Base-by-base conservation (phyloP, 768 basidiomycete genomes). In the Lactarius hengduanensis region DNA sequence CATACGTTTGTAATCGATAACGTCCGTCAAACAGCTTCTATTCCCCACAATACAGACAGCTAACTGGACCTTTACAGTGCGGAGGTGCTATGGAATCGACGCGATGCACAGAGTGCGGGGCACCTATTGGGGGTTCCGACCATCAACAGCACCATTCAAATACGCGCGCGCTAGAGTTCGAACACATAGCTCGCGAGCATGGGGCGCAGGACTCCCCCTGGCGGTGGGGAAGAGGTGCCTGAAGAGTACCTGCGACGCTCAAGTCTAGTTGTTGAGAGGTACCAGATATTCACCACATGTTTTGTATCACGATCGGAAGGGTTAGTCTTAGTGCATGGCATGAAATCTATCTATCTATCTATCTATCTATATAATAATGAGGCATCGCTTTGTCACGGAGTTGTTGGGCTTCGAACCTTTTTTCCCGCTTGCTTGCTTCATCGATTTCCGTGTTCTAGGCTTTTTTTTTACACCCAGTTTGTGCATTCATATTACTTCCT, bases 1-100 rank as follows among this genome's bases (percentile, higher is more conserved):
- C 88, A 89, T 69, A 78, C 81, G 0, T 89, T 84, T 62, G 82
- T 85, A 2, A 88, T 89, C 38, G 75, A 72, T 0, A 83, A 87
- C 72, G 85, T 88, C 64, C 36, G 77, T 69, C 26, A 30, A 11
- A 40, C 15, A 18, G 15, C 41, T 10, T 55, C n/a, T 4, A 16
- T 41, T 20, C 38, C 10, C 20, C 11, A 18, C 11, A 18, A 11
- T 15, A n/a, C 63, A 67, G 65, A 54, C 18, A 22, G 56, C 40
- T 62, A 4, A 61, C 41, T 26, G 38, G 11, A 36, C 30, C 22
- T 30, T 53, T n/a, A 13, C 63, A 88, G 85, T 88, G 86, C 60
- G 87, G 86, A 20, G 85, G 83, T 1, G 86, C 86, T 0, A 82
- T 78, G 78, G 22, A 83, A 70, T 66, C 55, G 1, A 73, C 81